Percentiles rank a stretch among this genome's conserved stretches.
phyloP scores from a whole-genome alignment of 192 early-diverging fungal genomes.

The Jimgerdemannia flammicorona region DNA sequence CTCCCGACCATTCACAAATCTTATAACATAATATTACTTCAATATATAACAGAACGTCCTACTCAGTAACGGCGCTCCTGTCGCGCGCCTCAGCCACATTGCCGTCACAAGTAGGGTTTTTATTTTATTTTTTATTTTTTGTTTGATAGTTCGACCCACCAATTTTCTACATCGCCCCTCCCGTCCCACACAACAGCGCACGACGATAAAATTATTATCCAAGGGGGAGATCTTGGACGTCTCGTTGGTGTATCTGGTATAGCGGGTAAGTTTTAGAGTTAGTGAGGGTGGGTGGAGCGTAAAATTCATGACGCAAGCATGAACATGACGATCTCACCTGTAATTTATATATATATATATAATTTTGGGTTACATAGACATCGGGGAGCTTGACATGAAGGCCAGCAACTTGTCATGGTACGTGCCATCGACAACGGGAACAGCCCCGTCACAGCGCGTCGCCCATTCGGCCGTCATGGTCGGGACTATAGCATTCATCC shows the following conservation, averaged over 20 bases:
- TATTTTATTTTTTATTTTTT: background rate
- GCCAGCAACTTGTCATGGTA: slow-evolving; percentile 4
- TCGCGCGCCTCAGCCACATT: slow-evolving; percentile 2
- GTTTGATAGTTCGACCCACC: background rate
- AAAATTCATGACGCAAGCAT: background rate
- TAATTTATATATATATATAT: background rate
- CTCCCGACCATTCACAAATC: background rate
- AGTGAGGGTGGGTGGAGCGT: background rate
- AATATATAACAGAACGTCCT: background rate
- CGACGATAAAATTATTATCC: slow-evolving; percentile 10
- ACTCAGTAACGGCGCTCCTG: background rate
- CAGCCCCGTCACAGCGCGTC: slow-evolving; percentile 1
- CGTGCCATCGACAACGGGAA: slow-evolving; percentile 3
- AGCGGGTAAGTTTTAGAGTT: background rate
- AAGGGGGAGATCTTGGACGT: background rate
- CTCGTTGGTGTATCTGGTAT: background rate
- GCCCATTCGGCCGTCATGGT: slow-evolving; percentile 11
- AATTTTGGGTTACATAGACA: background rate
- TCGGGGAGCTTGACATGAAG: slow-evolving; percentile 8
- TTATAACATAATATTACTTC: too few species aligned
- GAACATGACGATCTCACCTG: background rate
- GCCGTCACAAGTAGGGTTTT: slow-evolving; percentile 6
- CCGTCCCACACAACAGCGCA: background rate
- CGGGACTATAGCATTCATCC: slow-evolving; percentile 6
- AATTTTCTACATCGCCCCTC: background rate